Percentiles rank a stretch among this genome's conserved stretches.
These are phyloP conservation scores for Eimeria praecox DNA, from an alignment of 169 alveolate genomes.

Conservation along the genomic window DNA sequence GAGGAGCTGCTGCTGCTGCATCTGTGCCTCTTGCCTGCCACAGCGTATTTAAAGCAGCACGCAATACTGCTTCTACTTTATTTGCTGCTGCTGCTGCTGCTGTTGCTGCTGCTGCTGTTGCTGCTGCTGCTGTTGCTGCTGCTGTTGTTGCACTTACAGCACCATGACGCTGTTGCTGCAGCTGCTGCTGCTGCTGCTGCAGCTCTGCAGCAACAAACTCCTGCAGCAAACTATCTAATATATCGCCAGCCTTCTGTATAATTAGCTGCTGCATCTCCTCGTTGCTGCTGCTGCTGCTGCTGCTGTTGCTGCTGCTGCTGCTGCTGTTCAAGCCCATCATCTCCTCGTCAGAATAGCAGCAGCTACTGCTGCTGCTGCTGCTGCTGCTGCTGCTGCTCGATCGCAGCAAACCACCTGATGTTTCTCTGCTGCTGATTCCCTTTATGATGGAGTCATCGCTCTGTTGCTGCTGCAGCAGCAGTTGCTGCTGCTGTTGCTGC, in stretches of 20 bases:
- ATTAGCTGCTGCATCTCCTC: neutral
- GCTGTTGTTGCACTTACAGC: slow-evolving; percentile 21
- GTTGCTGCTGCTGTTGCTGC: slow-evolving; percentile 40
- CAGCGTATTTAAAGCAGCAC: slow-evolving; percentile 50
- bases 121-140: slow-evolving; percentile 36
- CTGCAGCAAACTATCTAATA: neutral
- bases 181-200: slow-evolving; percentile 32
- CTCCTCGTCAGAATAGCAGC: neutral
- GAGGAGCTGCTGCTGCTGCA: neutral
- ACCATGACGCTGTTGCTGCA: slow-evolving; percentile 37
- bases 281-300: slow-evolving; percentile 47
- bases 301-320: slow-evolving; percentile 63
- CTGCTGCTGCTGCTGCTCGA: slow-evolving; percentile 5
- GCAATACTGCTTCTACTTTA: slow-evolving; percentile 66
- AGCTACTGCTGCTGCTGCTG: slow-evolving; percentile 49
- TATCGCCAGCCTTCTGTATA: neutral
- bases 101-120: slow-evolving; percentile 30
- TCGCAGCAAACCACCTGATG: slow-evolving; percentile 6
- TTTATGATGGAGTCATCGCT: neutral
- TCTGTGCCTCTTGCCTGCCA: neutral
- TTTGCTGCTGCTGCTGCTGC: slow-evolving; percentile 20
- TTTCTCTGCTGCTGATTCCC: slow-evolving; percentile 23
- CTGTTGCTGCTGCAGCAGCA: neutral
- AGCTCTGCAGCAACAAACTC: neutral
- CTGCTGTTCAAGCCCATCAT: neutral